A percentile compares a stretch with the other conserved stretches of the same genome.
Conservation (phyloP, 2,329 filamentous ascomycete species). For the Penicillium sp. region DNA sequence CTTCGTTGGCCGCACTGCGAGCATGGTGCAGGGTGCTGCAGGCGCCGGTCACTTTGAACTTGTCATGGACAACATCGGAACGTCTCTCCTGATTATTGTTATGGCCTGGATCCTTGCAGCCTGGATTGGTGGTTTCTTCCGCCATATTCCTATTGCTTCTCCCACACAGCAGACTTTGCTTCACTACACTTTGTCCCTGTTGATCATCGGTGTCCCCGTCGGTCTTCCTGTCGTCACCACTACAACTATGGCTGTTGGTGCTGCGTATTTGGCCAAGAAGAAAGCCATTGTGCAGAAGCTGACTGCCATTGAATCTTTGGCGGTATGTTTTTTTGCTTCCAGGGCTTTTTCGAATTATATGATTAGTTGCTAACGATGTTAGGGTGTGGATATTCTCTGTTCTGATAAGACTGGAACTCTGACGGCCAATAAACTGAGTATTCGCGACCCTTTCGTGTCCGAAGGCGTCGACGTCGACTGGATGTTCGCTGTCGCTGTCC, state of each 20-base stretch:
- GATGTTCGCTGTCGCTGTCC: slow-evolving; percentile 76
- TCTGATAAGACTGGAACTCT: slow-evolving; percentile 79
- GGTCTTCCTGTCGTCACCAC: slow-evolving; percentile 75
- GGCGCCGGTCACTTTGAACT: slow-evolving; percentile 76
- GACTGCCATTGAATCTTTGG: slow-evolving; percentile 71
- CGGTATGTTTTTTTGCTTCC: slow-evolving; percentile 42
- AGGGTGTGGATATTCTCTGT: slow-evolving; percentile 70
- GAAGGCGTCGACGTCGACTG: slow-evolving; percentile 75
- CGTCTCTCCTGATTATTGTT: slow-evolving; percentile 66
- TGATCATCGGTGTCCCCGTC: slow-evolving; percentile 77
- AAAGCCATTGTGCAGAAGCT: slow-evolving; percentile 77
- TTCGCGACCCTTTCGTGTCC: slow-evolving; percentile 70
- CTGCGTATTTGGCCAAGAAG: slow-evolving; percentile 70
- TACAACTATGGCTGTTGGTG: slow-evolving; percentile 71
- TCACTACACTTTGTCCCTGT: slow-evolving; percentile 63
- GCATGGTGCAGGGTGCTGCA: slow-evolving; percentile 67
- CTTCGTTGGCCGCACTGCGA: slow-evolving; percentile 71
- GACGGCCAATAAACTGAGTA: slow-evolving; percentile 59
- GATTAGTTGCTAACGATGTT: slow-evolving; percentile 9
- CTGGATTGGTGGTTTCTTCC: slow-evolving; percentile 78
- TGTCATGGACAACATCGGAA: slow-evolving; percentile 77
- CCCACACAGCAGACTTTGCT: slow-evolving; percentile 60
- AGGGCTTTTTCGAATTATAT: neutral
- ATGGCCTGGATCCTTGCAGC: slow-evolving; percentile 70
- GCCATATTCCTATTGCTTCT: slow-evolving; percentile 56